Conservation (phyloP, 164 flowering plant genomes). For the Stephania cephalantha region DNA sequence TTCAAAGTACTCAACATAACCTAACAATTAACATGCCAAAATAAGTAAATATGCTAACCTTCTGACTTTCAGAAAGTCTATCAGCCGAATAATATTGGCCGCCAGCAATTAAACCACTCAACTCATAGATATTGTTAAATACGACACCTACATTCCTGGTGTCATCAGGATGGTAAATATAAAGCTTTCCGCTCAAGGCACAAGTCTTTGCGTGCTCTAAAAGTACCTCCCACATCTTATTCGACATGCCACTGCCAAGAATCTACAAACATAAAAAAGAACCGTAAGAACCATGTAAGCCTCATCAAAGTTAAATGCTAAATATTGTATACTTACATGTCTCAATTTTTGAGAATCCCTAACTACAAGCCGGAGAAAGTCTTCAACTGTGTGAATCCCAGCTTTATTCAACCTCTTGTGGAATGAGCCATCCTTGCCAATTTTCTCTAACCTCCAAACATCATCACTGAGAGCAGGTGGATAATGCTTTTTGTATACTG, state of each 20-base stretch:
- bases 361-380: conserved; percentile 75
- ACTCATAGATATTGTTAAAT: conserved; percentile 80
- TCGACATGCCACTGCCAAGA: conserved; percentile 99
- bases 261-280: conserved; percentile 39
- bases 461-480: conserved; percentile 88
- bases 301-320: not conserved
- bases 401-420: conserved; percentile 84
- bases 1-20: not conserved
- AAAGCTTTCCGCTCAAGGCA: conserved; percentile 69
- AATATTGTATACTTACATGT: conserved; percentile 42
- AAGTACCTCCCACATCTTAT: conserved; percentile 97
- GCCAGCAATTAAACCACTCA: conserved; percentile 68
- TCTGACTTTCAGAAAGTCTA: conserved; percentile 75
- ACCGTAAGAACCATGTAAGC: conserved; percentile 6
- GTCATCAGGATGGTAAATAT: conserved; percentile 71
- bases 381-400: conserved; percentile 73
- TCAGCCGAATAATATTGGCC: conserved; percentile 64
- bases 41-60: conserved; percentile 37
- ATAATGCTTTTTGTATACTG: conserved; percentile 97
- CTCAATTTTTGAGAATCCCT: conserved; percentile 71
- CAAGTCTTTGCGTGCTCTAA: conserved; percentile 97
- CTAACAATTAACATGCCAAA: not conserved
- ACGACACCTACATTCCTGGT: conserved; percentile 70
- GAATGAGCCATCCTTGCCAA: conserved; percentile 95
- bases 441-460: conserved; percentile 96